A percentile compares a stretch with the other conserved stretches of the same genome.
These are phyloP conservation scores for Wickerhamomyces alni DNA, from an alignment of 805 yeast species.

Conservation along the genomic window DNA sequence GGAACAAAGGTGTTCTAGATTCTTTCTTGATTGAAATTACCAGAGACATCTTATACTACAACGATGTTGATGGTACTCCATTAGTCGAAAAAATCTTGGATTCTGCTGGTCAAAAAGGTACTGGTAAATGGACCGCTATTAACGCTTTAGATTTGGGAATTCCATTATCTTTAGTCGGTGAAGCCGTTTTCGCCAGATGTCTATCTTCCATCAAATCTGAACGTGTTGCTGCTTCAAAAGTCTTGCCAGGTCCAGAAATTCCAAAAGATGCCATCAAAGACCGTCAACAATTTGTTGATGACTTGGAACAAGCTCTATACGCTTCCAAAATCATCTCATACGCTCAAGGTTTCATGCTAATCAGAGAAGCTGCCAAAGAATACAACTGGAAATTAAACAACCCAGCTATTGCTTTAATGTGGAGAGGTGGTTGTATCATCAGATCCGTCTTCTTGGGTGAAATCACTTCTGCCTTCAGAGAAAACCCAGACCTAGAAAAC, in stretches of 20 bases:
- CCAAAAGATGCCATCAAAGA: conserved; percentile 62
- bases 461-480: conserved; percentile 93
- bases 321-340: conserved; percentile 98
- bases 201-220: conserved; percentile 88
- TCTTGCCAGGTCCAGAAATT: conserved; percentile 73
- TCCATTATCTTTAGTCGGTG: conserved; percentile 98
- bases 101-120: conserved; percentile 98
- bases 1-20: conserved; percentile 98
- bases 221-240: conserved; percentile 78
- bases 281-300: conserved; percentile 80
- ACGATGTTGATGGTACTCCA: conserved; percentile 88
- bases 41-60: conserved; percentile 84
- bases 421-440: conserved; percentile 99
- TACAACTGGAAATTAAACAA: conserved; percentile 96
- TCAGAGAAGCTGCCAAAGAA: conserved; percentile 96
- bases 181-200: conserved; percentile 97
- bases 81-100: conserved; percentile 95
- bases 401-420: conserved; percentile 98
- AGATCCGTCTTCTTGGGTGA: conserved; percentile 98
- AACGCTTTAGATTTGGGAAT: conserved; percentile 96
- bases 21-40: conserved; percentile 96
- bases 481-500: conserved; percentile 90
- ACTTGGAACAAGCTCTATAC: conserved; percentile 95
- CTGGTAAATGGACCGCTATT: conserved; percentile 99
- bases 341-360: conserved; percentile 99